Evolutionary conservation across 441 rosid species (phyloP).

Genomic region (Capsella rubella): DNA sequence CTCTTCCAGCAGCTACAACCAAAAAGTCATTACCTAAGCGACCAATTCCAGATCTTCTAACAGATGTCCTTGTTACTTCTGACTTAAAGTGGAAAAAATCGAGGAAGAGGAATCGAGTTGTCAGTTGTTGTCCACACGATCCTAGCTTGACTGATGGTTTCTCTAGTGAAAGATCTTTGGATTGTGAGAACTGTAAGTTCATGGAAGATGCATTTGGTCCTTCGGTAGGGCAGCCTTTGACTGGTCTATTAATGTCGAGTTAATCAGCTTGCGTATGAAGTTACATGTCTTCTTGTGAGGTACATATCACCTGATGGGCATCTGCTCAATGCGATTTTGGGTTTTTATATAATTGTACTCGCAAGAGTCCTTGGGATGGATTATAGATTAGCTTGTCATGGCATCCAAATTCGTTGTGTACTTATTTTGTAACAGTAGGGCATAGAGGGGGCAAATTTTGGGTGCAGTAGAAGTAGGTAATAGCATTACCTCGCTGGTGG

Average conservation of each 20-base stretch:
- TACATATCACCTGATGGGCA: constrained; percentile 45
- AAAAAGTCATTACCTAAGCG: constrained; percentile 30
- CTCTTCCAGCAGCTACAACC: constrained; percentile 40
- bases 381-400: constrained; percentile 26
- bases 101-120: constrained; percentile 61
- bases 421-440: constrained; percentile 41
- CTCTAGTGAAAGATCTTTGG: constrained; percentile 41
- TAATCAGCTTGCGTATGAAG: constrained; percentile 44
- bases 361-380: constrained; percentile 17
- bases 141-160: constrained; percentile 31
- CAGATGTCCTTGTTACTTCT: constrained; percentile 57
- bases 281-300: constrained; percentile 36
- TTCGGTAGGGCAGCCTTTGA: constrained; percentile 53
- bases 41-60: constrained; percentile 58
- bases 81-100: constrained; percentile 65
- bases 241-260: constrained; percentile 72
- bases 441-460: constrained; percentile 53
- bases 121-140: constrained; percentile 46
- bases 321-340: constrained; percentile 48
- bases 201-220: constrained; percentile 59
- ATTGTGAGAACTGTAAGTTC: constrained; percentile 74
- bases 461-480: constrained; percentile 45
- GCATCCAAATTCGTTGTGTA: constrained; percentile 44
- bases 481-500: constrained; percentile 43
- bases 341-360: constrained; percentile 32